Evolutionary conservation across 2,329 filamentous ascomycete species (phyloP).

Genomic region (Nemania bipapillata): DNA sequence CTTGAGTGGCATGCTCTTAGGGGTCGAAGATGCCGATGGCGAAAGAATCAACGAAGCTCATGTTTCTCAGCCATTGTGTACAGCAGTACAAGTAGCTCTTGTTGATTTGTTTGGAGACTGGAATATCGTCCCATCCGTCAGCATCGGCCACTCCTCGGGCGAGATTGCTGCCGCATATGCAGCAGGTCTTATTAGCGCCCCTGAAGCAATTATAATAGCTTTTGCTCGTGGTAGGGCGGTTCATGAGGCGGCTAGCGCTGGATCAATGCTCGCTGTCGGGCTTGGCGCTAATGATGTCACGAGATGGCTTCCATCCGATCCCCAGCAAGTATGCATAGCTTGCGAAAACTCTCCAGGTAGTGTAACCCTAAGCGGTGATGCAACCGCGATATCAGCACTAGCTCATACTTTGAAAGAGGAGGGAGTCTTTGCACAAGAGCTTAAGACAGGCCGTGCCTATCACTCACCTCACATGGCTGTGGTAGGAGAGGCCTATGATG

Average conservation of each 20-base stretch:
- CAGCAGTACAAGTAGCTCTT: constrained; percentile 57
- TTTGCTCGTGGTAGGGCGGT: constrained; percentile 43
- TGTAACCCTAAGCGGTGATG: constrained; percentile 61
- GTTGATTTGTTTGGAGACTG: constrained; percentile 55
- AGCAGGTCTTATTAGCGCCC: constrained; percentile 43
- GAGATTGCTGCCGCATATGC: constrained; percentile 60
- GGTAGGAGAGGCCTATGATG: constrained; percentile 52
- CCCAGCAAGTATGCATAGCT: constrained; percentile 49
- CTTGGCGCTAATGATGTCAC: constrained; percentile 44
- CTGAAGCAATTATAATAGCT: constrained; percentile 44
- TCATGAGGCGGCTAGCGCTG: constrained; percentile 24
- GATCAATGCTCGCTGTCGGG: constrained; percentile 52
- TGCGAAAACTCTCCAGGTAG: constrained; percentile 54
- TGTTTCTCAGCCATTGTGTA: constrained; percentile 54
- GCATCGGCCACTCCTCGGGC: constrained; percentile 54
- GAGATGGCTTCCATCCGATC: constrained; percentile 36
- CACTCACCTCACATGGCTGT: constrained; percentile 57
- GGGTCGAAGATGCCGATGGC: constrained; percentile 15
- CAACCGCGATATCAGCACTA: constrained; percentile 56
- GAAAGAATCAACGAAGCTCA: constrained; percentile 40
- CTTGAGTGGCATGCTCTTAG: constrained; percentile 28
- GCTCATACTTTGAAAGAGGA: constrained; percentile 55
- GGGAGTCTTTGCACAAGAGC: constrained; percentile 60
- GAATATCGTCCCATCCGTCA: constrained; percentile 51
- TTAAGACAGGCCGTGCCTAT: constrained; percentile 56